Evolutionary conservation across 805 yeast genomes (phyloP), one percentile per base, ranked within the genome.

Genomic region (Candida germanica): DNA sequence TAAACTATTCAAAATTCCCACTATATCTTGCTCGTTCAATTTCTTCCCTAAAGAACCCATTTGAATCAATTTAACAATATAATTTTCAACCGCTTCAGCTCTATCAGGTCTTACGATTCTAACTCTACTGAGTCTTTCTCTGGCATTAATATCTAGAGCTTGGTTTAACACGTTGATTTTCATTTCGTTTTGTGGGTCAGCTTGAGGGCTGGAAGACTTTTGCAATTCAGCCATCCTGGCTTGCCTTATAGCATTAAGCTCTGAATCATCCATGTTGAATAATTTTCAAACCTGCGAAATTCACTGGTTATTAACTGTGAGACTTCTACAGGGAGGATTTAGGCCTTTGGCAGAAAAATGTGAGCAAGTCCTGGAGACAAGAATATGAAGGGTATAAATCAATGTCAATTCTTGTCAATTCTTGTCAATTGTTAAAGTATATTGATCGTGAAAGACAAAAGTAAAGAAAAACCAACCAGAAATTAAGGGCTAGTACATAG

Each of bases 201-300:
- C n/a, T 30, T 40, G 33, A 13, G 42, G 35, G 11, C 45, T 20
- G 1, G 74, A 58, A 42, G 70, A 71, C 43, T 73, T 69, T 56
- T 85, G 94, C 43, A 91, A 66, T 59, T 91, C 96, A 16, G 83
- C 81, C 49, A 91, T 61, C 47, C 98, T 76, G n/a, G 97, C 97
- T 29, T 87, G 87, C 49, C 98, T 77, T 45, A 91, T 85, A 21
- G 96, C 96, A 48, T 82, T 79, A 40, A 91, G 67, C 59, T 91
- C 98, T 15, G 79, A 61, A 56, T 87, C 91, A 50, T 87, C 96
- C 96, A 88, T 87, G 23, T 6, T 20, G 23, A 27, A 27, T 7
- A 29, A 29, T 19, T 29, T 29, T 20, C 25, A 11, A 6, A 33
- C 22, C 6, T 26, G 28, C 32, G 29, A 35, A 29, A 17, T 14